phyloP scores from a whole-genome alignment of 1,284 basidiomycete genomes.

The Austroboletus novae-zelandiae region DNA sequence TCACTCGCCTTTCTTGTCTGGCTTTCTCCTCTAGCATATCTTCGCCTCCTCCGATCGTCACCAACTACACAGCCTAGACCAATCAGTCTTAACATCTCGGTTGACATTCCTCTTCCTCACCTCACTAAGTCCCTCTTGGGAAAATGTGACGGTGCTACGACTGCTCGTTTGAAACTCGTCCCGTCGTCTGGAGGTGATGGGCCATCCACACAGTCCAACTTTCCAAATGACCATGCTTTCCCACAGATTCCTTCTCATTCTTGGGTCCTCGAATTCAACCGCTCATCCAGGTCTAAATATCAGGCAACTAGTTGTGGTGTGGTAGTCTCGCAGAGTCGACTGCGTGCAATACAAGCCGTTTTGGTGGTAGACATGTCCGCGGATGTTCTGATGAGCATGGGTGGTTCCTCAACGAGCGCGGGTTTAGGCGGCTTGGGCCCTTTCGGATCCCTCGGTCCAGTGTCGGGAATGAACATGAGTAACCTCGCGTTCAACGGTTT shows the following conservation, averaged over 20 bases:
- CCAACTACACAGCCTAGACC: conserved; percentile 18
- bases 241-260: conserved; percentile 36
- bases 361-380: conserved; percentile 19
- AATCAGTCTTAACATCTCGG: conserved; percentile 11
- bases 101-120: conserved; percentile 51
- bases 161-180: conserved; percentile 56
- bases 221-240: conserved; percentile 23
- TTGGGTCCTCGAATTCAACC: conserved; percentile 73
- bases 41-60: conserved; percentile 50
- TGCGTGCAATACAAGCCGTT: conserved; percentile 48
- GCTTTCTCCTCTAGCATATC: conserved; percentile 65
- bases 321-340: conserved; percentile 66
- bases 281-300: conserved; percentile 37
- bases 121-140: conserved; percentile 47
- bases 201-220: conserved; percentile 9
- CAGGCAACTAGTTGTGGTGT: conserved; percentile 45
- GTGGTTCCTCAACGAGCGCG: conserved; percentile 10
- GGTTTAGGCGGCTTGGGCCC: conserved; percentile 23
- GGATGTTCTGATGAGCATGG: conserved; percentile 29
- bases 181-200: conserved; percentile 28
- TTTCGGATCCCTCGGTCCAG: conserved; percentile 26
- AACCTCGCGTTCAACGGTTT: conserved; percentile 47
- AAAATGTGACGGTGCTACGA: conserved; percentile 45
- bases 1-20: conserved; percentile 70
- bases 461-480: conserved; percentile 36